phyloP scores from a whole-genome alignment of 148 eudicot species.

The Limonium bicolor region DNA sequence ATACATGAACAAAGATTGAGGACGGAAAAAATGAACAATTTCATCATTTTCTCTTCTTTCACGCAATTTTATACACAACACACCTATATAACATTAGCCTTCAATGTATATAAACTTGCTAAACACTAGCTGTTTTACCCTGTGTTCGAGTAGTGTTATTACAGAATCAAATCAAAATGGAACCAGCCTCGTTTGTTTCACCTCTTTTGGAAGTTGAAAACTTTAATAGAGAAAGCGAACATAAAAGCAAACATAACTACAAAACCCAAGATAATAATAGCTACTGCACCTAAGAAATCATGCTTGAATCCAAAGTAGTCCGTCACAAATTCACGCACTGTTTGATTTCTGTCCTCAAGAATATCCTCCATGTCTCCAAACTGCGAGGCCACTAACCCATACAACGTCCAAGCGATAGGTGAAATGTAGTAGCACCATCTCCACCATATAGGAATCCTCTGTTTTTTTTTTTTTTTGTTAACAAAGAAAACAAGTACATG shows the following conservation, averaged over 20 bases:
- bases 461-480: neutral
- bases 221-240: constrained; percentile 21
- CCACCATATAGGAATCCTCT: constrained; percentile 41
- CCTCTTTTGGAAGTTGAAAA: constrained; percentile 33
- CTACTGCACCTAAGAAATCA: constrained; percentile 18
- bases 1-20: too few species aligned
- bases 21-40: too few species aligned
- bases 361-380: constrained; percentile 12
- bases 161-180: too few species aligned
- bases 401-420: constrained; percentile 20
- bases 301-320: constrained; percentile 17
- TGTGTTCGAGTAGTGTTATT: too few species aligned
- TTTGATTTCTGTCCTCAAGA: neutral
- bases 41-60: too few species aligned
- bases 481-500: neutral
- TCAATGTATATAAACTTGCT: too few species aligned
- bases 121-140: too few species aligned
- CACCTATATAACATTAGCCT: too few species aligned
- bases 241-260: constrained; percentile 16
- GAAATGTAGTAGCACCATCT: constrained; percentile 25
- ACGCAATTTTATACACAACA: too few species aligned
- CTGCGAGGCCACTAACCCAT: constrained; percentile 25
- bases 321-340: constrained; percentile 11
- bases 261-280: constrained; percentile 11
- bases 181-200: too few species aligned